Base-by-base conservation (phyloP, 2,329 filamentous ascomycete genomes). In the Ophidiomyces ophidiicola region DNA sequence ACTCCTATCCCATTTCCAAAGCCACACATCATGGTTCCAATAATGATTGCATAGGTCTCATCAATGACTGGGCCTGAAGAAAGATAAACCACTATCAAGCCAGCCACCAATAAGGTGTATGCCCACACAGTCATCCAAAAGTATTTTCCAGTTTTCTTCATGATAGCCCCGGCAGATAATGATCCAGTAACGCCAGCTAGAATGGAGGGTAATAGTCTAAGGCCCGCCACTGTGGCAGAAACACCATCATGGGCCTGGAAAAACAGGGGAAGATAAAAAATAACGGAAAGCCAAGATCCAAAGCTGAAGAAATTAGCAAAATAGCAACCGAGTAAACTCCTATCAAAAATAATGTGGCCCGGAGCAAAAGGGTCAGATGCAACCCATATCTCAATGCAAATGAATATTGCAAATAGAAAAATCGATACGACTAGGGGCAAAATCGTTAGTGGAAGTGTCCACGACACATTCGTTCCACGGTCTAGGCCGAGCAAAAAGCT, bases 221-320 rank as follows among this genome's bases (percentile, higher is more conserved):
- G 44, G 1, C 81, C 81, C 3, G 80, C 73, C 39, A 66, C 57
- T 0, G 78, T 76, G 1, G 82, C 78, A 3, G 69, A 71, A 17
- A 76, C 61, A 4, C 73, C 74, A 35, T 79, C 67, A 1, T 80
- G 77, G 4, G 78, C 81, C 58, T 88, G 83, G 59, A 82, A 83
- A 59, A 80, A 84, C 2, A 88, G 64, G 1, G 82, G 80, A n/a
- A 83, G 63, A 59, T 82, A 83, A 63, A 84, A 88, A 3, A 82
- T 47, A 1, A 70, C 61, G 0, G 72, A 70, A 32, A 77, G 57
- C 63, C 67, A 72, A 10, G 71, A 76, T 1, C 68, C 74, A 38
- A 80, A 71, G 36, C 71, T 68, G 56, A 83, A 85, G 61, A 85
- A 82, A 56, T 85, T 85, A 55, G 74, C 74, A 1, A 76, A 58